Evolutionary conservation across 202 grass and related monocot species (phyloP).

Genomic region (Elaeis oleifera): DNA sequence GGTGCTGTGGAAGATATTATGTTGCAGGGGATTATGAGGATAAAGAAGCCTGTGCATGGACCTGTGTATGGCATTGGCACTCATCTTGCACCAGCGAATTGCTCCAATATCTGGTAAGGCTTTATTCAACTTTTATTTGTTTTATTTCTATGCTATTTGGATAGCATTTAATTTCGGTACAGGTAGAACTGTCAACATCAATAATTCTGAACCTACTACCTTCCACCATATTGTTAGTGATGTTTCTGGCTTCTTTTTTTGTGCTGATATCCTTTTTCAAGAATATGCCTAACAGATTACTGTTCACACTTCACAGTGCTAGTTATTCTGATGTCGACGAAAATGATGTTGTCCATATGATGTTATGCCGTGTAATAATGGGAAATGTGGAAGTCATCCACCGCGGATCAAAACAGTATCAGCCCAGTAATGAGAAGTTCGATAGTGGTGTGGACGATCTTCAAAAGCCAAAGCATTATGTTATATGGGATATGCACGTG

Average conservation of each 20-base stretch:
- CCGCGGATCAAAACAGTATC: slow-evolving; percentile 60
- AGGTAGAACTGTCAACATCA: no score
- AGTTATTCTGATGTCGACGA: slow-evolving; percentile 46
- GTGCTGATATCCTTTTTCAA: no score
- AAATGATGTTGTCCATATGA: slow-evolving; percentile 61
- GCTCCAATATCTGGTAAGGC: slow-evolving; percentile 64
- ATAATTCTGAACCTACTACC: no score
- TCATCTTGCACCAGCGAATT: slow-evolving; percentile 61
- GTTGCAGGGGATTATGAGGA: slow-evolving; percentile 36
- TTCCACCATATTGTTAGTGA: no score
- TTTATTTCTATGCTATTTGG: no score
- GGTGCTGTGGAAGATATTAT: slow-evolving; percentile 60
- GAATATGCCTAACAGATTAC: neutral
- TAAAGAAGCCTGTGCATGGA: slow-evolving; percentile 41
- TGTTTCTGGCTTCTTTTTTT: no score
- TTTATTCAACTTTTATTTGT: slow-evolving; percentile 7
- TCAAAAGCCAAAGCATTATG: slow-evolving; percentile 61
- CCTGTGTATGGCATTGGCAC: slow-evolving; percentile 62
- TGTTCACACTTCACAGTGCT: slow-evolving; percentile 40
- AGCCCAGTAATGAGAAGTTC: slow-evolving; percentile 52
- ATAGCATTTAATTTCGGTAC: no score
- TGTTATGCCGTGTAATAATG: slow-evolving; percentile 85
- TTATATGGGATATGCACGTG: slow-evolving; percentile 61
- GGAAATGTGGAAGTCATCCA: slow-evolving; percentile 61
- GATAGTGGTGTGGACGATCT: slow-evolving; percentile 75